Base-by-base conservation (phyloP, 352 stramenopile genomes). In the Phytophthora lateralis region DNA sequence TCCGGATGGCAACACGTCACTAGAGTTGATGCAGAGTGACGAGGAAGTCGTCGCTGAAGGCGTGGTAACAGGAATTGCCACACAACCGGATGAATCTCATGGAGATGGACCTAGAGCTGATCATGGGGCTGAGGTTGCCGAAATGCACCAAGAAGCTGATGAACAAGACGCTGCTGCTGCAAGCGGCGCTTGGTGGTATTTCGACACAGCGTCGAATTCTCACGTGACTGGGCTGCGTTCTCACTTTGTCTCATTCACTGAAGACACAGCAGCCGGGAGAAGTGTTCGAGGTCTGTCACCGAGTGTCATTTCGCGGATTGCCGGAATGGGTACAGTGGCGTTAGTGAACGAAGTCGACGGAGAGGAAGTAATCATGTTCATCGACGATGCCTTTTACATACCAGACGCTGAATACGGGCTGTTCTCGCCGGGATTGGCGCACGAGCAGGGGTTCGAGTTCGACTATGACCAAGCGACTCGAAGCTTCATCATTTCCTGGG, bases 381-480 rank as follows among this genome's bases (percentile, higher is more conserved):
- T 61, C 4, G 54, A 61, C 18, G 54, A 48, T 47, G 42, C 54
- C 12, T 61, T 61, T 15, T 61, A 29, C 6, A 6, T 29, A 29
- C 26, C 26, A 29, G 26, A 47, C 21, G 42, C 42, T 1, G 54
- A 61, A 30, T 54, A 11, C 21, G 18, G 51, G 4, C 29, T 58
- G 6, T 58, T 58, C 17, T 27, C 38, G 8, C 27, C 51, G 6
- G 43, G 34, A 24, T 30, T 61, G 8, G 54, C 24, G n/a, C 12
- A 54, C n/a, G 43, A 54, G 10, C 54, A 61, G 20, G 34, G 42
- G n/a, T n/a, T 7, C 21, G 54, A 61, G 17, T 54, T 61, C 14
- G 26, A 46, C 10, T 48, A 30, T 17, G 43, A 61, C 6, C 6
- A 37, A 24, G 15, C 15, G 0, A 54, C 54, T n/a, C 32, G 26